phyloP scores from a whole-genome alignment of 2,329 filamentous ascomycete species.

The Orbilia oligospora region DNA sequence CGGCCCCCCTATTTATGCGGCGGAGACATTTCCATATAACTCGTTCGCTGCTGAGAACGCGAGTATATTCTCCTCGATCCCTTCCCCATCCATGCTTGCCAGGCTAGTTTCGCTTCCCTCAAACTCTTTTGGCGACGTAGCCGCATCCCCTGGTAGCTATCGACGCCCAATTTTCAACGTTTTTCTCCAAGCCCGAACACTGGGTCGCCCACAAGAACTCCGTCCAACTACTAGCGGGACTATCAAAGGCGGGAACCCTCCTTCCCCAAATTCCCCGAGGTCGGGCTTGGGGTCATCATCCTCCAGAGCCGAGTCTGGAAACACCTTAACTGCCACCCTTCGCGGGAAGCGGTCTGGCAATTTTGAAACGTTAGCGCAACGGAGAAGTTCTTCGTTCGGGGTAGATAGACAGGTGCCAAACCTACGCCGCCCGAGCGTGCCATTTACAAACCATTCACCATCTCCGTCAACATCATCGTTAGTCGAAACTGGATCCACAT shows the following conservation, averaged over 20 bases:
- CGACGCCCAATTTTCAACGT: slow-evolving; percentile 87
- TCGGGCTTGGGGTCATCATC: slow-evolving; percentile 62
- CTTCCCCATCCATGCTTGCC: slow-evolving; percentile 80
- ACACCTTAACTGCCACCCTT: slow-evolving; percentile 85
- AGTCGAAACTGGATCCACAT: slow-evolving; percentile 68
- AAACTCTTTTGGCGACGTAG: slow-evolving; percentile 82
- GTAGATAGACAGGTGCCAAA: slow-evolving; percentile 77
- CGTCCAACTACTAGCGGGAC: slow-evolving; percentile 81
- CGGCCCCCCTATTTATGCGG: slow-evolving; percentile 92
- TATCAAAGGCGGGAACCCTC: slow-evolving; percentile 71
- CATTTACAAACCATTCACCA: slow-evolving; percentile 77
- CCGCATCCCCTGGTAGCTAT: slow-evolving; percentile 69
- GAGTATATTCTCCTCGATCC: slow-evolving; percentile 80
- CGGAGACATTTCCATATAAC: slow-evolving; percentile 92
- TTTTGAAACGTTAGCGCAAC: slow-evolving; percentile 81
- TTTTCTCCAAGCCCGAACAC: slow-evolving; percentile 82
- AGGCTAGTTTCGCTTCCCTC: slow-evolving; percentile 93
- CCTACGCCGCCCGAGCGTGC: slow-evolving; percentile 78
- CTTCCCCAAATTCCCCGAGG: slow-evolving; percentile 70
- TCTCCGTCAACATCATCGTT: slow-evolving; percentile 79
- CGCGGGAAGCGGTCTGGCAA: slow-evolving; percentile 95
- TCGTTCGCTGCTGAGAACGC: slow-evolving; percentile 89
- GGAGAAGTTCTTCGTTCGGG: slow-evolving; percentile 93
- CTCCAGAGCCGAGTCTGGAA: slow-evolving; percentile 85
- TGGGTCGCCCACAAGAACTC: slow-evolving; percentile 75